These are phyloP conservation scores for Myriosclerotinia curreyana DNA, from an alignment of 2,329 filamentous ascomycete species.

Conservation along the genomic window DNA sequence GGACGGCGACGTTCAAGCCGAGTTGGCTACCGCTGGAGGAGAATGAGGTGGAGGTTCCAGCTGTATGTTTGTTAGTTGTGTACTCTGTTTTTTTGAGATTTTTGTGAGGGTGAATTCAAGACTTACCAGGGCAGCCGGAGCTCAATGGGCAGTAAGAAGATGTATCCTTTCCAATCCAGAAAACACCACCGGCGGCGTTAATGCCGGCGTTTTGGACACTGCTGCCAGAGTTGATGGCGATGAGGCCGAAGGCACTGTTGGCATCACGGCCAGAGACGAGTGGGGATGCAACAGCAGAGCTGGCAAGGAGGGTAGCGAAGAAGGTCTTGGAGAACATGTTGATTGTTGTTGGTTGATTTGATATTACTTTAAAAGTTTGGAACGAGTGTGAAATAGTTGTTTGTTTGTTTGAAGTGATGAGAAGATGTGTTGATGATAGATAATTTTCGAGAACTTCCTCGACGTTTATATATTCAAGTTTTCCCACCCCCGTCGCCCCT, in stretches of 20 bases:
- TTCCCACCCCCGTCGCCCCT: neutral
- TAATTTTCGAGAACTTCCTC: neutral
- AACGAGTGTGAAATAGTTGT: neutral
- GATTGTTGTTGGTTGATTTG: conserved; percentile 7
- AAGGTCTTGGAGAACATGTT: conserved; percentile 25
- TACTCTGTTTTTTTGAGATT: neutral
- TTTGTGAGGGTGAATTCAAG: neutral
- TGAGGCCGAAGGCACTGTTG: neutral
- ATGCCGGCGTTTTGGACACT: conserved; percentile 13
- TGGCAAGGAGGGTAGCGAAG: conserved; percentile 21
- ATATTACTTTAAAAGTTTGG: neutral
- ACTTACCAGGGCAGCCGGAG: conserved; percentile 3
- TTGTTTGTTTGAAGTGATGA: conserved; percentile 3
- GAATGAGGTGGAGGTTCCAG: neutral
- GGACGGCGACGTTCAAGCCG: neutral
- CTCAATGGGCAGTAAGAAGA: conserved; percentile 29
- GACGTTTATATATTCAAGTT: conserved; percentile 11
- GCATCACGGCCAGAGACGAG: neutral
- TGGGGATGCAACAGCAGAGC: conserved; percentile 22
- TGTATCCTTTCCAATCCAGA: conserved; percentile 18
- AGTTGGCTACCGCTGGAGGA: neutral
- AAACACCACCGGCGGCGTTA: neutral
- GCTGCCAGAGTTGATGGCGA: conserved; percentile 26
- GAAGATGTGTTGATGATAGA: neutral
- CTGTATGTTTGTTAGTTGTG: neutral